Evolutionary conservation across 495 filamentous ascomycete genomes (phyloP).

Genomic region (Emericellopsis terricola): DNA sequence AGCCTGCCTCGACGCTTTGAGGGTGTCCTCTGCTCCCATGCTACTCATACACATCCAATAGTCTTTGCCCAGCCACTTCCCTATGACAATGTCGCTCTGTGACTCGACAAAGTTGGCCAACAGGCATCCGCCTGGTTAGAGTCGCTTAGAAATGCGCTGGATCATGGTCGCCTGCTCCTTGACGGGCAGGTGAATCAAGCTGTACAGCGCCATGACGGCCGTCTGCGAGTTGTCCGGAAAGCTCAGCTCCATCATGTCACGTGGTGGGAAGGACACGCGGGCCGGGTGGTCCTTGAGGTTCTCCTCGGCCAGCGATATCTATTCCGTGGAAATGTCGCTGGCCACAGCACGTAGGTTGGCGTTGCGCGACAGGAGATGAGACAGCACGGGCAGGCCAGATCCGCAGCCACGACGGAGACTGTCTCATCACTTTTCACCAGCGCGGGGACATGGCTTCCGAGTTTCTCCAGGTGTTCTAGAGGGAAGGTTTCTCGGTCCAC

Average conservation of each 20-base stretch:
- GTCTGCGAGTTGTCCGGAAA: constrained; percentile 11
- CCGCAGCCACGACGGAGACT: constrained; percentile 22
- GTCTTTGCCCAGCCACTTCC: constrained; percentile 13
- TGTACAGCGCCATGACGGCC: constrained; percentile 13
- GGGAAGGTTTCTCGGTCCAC: too few relatives aligned
- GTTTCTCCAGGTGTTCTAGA: too few relatives aligned
- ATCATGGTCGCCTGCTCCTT: constrained; percentile 17
- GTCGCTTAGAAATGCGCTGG: constrained; percentile 9
- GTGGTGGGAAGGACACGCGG: constrained; percentile 7
- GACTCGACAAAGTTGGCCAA: constrained; percentile 13
- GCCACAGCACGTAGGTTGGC: constrained; percentile 5
- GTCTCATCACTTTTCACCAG: too few relatives aligned
- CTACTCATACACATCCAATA: constrained; percentile 21
- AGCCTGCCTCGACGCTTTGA: constrained; percentile 7
- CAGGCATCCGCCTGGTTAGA: constrained; percentile 14
- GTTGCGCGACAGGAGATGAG: constrained; percentile 7
- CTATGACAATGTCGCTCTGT: constrained; percentile 7
- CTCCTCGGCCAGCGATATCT: constrained; percentile 9
- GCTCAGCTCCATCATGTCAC: constrained; percentile 15
- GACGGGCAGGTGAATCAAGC: constrained; percentile 18
- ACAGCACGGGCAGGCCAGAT: constrained; percentile 12
- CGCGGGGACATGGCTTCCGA: too few relatives aligned
- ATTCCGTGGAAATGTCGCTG: constrained; percentile 16
- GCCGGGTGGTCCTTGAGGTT: constrained; percentile 4
- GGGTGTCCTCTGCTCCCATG: constrained; percentile 12